Evolutionary conservation across 371 early-diverging fungal species (phyloP), one percentile per base, ranked within the genome.

Genomic region (Rozella allomycis): DNA sequence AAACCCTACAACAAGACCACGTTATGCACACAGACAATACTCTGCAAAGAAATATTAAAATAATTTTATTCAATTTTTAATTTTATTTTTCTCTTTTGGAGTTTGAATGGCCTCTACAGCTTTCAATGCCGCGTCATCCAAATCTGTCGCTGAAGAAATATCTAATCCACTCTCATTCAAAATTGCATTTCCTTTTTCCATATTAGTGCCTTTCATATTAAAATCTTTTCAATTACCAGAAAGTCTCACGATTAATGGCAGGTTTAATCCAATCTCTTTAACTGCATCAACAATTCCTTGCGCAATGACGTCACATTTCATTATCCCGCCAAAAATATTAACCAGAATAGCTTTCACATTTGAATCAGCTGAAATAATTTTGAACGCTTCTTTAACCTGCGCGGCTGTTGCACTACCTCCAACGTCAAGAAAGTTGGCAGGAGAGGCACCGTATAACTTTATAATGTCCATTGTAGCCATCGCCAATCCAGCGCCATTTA

Each of bases 191-290:
- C 19, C 35, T n/a, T 13, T 17, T 17, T 35, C 26, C 4, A 35
- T 28, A 21, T 35, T 35, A 5, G 35, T 35, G 16, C 35, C 35
- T 23, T 16, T 6, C 12, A 35, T n/a, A n/a, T n/a, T n/a, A n/a
- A n/a, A n/a, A n/a, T n/a, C n/a, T n/a, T n/a, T n/a, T n/a, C n/a
- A n/a, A n/a, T n/a, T n/a, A n/a, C n/a, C n/a, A n/a, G n/a, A n/a
- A n/a, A n/a, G 17, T 20, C 35, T 26, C 4, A 35, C 35, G 12
- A 35, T 19, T n/a, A 35, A 17, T 4, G 35, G 35, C 3, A 35
- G 5, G 5, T 25, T 12, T 5, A 11, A 12, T 14, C 16, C 16
- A 6, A 28, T 7, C 7, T 28, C 28, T 16, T 12, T 28, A 6
- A 12, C 14, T 12, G 28, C 28, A 7, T 5, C 28, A 7, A 28